Percentiles rank a stretch among this genome's conserved stretches.
Evolutionary conservation across 768 basidiomycete species (phyloP).

Genomic region (Leucogyrophana mollusca): DNA sequence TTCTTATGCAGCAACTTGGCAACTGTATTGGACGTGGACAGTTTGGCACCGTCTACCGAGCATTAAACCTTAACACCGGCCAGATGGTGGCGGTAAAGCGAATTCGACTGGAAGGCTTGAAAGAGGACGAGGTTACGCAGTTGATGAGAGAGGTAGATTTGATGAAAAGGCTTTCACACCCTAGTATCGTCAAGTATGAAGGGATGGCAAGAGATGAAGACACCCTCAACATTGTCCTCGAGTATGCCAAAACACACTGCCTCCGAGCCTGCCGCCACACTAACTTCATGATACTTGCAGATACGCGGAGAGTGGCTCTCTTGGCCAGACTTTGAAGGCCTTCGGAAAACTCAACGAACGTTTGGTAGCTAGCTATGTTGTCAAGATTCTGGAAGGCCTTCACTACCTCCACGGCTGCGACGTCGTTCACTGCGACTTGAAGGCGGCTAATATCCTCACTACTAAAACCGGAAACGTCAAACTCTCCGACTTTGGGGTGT

Average conservation of each 20-base stretch:
- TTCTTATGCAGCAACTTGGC: slow-evolving; percentile 78
- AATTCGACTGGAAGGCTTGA: slow-evolving; percentile 85
- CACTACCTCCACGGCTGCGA: slow-evolving; percentile 88
- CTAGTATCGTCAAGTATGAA: slow-evolving; percentile 96
- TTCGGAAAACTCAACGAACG: slow-evolving; percentile 93
- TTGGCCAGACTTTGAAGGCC: slow-evolving; percentile 88
- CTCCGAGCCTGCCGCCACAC: slow-evolving; percentile 7
- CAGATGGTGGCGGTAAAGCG: slow-evolving; percentile 99
- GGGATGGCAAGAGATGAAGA: slow-evolving; percentile 91
- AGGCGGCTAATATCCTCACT: slow-evolving; percentile 98
- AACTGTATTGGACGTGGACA: slow-evolving; percentile 97
- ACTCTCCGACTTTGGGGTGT: slow-evolving; percentile 96
- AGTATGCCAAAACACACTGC: slow-evolving; percentile 54
- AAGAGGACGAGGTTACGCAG: slow-evolving; percentile 86
- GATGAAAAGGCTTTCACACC: slow-evolving; percentile 87
- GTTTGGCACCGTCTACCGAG: slow-evolving; percentile 94
- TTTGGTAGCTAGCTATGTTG: slow-evolving; percentile 89
- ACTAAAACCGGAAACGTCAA: slow-evolving; percentile 98
- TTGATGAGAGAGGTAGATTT: slow-evolving; percentile 95
- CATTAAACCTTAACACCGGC: slow-evolving; percentile 89
- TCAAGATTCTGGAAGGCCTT: slow-evolving; percentile 94
- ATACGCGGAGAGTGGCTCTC: slow-evolving; percentile 94
- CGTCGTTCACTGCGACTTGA: slow-evolving; percentile 97
- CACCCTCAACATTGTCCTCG: slow-evolving; percentile 88
- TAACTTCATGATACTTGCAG: slow-evolving; percentile 38